Percentiles rank a stretch among this genome's conserved stretches.
phyloP scores from a whole-genome alignment of 2,329 filamentous ascomycete species.

The Aureobasidium melanogenum region DNA sequence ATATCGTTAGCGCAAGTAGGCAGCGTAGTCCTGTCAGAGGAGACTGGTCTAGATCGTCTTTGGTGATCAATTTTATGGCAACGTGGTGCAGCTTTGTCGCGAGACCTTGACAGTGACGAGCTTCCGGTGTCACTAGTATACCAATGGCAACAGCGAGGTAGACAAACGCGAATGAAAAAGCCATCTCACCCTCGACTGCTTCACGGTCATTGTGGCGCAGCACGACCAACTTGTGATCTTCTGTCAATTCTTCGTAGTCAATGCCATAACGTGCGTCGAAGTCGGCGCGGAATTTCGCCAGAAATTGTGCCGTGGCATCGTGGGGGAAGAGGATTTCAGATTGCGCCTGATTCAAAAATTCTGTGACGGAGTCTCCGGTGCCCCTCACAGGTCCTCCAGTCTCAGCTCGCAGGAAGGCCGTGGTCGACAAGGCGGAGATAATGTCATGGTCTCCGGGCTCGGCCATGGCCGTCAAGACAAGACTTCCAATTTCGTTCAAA shows the following conservation, averaged over 20 bases:
- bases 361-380: neutral
- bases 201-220: neutral
- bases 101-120: neutral
- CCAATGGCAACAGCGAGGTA: constrained; percentile 2
- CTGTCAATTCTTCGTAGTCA: neutral
- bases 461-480: neutral
- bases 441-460: constrained; percentile 1
- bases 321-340: neutral
- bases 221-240: neutral
- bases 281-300: neutral
- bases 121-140: neutral
- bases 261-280: neutral
- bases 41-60: neutral
- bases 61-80: neutral
- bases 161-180: neutral
- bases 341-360: neutral
- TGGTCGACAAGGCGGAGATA: neutral
- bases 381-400: neutral
- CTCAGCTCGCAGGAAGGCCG: neutral
- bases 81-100: neutral
- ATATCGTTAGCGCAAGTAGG: neutral
- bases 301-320: neutral
- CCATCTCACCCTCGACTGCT: neutral
- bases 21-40: neutral
- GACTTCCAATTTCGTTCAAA: neutral